Conservation (phyloP, 2,329 filamentous ascomycete species). For the Myotisia sp. region DNA sequence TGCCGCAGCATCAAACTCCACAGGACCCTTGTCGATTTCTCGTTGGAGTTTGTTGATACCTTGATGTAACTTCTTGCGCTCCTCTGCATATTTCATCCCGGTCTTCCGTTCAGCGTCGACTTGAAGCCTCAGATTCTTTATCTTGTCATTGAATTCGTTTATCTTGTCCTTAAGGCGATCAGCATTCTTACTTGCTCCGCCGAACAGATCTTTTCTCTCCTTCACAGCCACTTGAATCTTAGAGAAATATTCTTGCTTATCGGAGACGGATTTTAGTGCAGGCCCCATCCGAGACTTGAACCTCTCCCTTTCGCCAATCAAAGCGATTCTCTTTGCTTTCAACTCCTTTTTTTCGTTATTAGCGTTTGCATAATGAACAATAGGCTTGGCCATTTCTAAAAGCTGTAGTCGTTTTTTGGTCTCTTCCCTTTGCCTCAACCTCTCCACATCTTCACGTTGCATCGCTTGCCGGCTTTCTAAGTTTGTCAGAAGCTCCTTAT, state of each 20-base stretch:
- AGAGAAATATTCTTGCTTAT: slow-evolving; percentile 51
- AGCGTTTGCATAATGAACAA: slow-evolving; percentile 50
- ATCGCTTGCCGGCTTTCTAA: slow-evolving; percentile 59
- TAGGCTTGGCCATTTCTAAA: slow-evolving; percentile 50
- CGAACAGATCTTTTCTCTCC: slow-evolving; percentile 41
- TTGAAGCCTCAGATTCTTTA: slow-evolving; percentile 25
- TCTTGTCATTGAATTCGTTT: slow-evolving; percentile 24
- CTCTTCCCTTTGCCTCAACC: slow-evolving; percentile 59
- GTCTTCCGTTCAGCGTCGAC: slow-evolving; percentile 40
- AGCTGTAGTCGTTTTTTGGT: slow-evolving; percentile 51
- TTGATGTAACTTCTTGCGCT: slow-evolving; percentile 37
- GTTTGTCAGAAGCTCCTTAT: slow-evolving; percentile 49
- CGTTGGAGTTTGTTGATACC: slow-evolving; percentile 51
- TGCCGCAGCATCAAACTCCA: slow-evolving; percentile 52
- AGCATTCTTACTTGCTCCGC: slow-evolving; percentile 38
- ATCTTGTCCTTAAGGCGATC: slow-evolving; percentile 28
- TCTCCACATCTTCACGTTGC: slow-evolving; percentile 69
- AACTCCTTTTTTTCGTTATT: slow-evolving; percentile 36
- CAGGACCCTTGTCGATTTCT: slow-evolving; percentile 46
- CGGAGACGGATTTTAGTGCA: slow-evolving; percentile 51
- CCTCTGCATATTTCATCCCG: slow-evolving; percentile 38
- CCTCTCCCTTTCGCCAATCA: slow-evolving; percentile 42
- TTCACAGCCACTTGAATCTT: slow-evolving; percentile 43
- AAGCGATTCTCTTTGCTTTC: slow-evolving; percentile 42
- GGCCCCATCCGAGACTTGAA: slow-evolving; percentile 53